Conservation (phyloP, 208 protist genomes). For the Leptomonas pyrrhocoris region DNA sequence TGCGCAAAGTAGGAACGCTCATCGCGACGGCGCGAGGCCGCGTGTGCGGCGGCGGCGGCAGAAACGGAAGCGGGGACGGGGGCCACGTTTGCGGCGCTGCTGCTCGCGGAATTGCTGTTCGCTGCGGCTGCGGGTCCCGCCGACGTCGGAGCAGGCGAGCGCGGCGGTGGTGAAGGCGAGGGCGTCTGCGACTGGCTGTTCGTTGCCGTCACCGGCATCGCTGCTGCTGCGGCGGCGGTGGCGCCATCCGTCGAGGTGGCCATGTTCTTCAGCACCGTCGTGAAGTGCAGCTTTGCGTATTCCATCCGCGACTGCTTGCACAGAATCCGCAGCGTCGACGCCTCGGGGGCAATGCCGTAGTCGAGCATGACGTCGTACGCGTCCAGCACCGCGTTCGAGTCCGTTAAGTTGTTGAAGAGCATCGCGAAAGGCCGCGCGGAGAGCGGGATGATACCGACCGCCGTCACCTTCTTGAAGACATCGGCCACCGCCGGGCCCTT, state of each 20-base stretch:
- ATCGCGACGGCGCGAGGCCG: constrained; percentile 49
- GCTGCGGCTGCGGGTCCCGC: background rate
- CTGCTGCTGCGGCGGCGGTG: background rate
- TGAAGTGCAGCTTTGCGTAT: constrained; percentile 79
- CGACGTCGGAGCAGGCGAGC: constrained; percentile 15
- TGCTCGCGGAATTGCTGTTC: background rate
- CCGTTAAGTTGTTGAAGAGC: constrained; percentile 74
- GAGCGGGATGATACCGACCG: constrained; percentile 67
- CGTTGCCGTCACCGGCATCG: background rate
- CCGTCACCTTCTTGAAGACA: constrained; percentile 61
- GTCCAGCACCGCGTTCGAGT: constrained; percentile 57
- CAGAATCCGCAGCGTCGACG: constrained; percentile 78
- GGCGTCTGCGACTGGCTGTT: constrained; percentile 16
- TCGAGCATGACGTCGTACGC: constrained; percentile 91
- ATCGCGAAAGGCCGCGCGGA: constrained; percentile 83
- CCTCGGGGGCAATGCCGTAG: constrained; percentile 80
- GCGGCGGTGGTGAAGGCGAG: constrained; percentile 23
- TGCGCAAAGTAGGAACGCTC: constrained; percentile 75
- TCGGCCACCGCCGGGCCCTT: constrained; percentile 64
- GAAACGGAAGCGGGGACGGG: too few species aligned
- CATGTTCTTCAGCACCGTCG: constrained; percentile 34
- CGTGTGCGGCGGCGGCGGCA: constrained; percentile 13
- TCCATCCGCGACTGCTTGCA: constrained; percentile 78
- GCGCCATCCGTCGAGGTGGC: constrained; percentile 4
- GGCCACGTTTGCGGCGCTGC: too few species aligned